Evolutionary conservation across 495 filamentous ascomycete genomes (phyloP).

Genomic region (Penicillium atrosanguineum): DNA sequence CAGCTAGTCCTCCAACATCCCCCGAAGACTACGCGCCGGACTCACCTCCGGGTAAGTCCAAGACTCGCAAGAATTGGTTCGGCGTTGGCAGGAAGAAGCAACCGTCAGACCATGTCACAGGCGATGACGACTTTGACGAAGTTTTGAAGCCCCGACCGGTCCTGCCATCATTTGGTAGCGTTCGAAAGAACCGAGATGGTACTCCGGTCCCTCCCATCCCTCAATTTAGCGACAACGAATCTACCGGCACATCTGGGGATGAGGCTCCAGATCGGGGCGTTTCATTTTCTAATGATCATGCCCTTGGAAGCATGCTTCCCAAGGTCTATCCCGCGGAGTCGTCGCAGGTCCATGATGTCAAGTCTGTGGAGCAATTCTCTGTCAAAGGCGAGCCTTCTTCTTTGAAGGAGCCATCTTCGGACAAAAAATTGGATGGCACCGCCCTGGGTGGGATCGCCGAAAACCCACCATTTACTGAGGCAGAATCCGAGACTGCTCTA

Average conservation of each 20-base stretch:
- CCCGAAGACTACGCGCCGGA: constrained; percentile 46
- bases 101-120: constrained; percentile 33
- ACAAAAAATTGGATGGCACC: constrained; percentile 1
- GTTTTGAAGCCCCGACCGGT: constrained; percentile 71
- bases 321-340: constrained; percentile 10
- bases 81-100: constrained; percentile 50
- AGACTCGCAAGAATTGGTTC: constrained; percentile 53
- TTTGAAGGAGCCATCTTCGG: not conserved
- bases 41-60: constrained; percentile 47
- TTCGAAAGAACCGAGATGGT: constrained; percentile 50
- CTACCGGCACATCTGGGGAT: constrained; percentile 32
- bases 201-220: constrained; percentile 17
- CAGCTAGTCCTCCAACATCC: constrained; percentile 50
- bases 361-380: constrained; percentile 15
- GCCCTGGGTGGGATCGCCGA: constrained; percentile 1
- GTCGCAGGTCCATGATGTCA: constrained; percentile 4
- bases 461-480: constrained; percentile 1
- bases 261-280: constrained; percentile 19
- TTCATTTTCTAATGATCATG: constrained; percentile 62
- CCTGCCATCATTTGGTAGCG: constrained; percentile 81
- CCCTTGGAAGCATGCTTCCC: constrained; percentile 57
- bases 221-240: constrained; percentile 39
- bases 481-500: constrained; percentile 17
- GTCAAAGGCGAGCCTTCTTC: constrained; percentile 2
- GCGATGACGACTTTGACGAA: constrained; percentile 58